Evolutionary conservation across 257 asterid genomes (phyloP).

Genomic region (Fraxinus pennsylvanica): DNA sequence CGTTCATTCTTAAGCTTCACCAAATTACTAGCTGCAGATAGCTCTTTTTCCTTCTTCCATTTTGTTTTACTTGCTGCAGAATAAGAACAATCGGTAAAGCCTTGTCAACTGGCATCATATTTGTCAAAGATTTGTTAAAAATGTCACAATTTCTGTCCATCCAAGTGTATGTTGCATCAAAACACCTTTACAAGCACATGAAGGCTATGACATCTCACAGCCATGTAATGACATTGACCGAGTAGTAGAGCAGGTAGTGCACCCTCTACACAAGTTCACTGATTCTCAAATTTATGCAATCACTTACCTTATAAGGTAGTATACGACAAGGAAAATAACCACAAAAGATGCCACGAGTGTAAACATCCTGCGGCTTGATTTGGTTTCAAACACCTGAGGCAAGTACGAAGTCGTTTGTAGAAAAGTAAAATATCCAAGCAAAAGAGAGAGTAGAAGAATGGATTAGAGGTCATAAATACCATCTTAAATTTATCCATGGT

Average conservation of each 20-base stretch:
- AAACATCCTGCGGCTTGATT: conserved; percentile 81
- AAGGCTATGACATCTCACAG: conserved; percentile 17
- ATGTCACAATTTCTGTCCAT: not conserved
- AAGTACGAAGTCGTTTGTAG: conserved; percentile 2
- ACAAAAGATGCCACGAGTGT: conserved; percentile 87
- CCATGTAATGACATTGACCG: not conserved
- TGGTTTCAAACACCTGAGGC: conserved; percentile 85
- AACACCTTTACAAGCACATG: conserved; percentile 26
- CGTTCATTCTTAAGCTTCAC: not conserved
- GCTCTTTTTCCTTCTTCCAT: not conserved
- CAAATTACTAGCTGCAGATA: not conserved
- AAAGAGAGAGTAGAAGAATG: not conserved
- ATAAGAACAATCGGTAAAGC: not conserved
- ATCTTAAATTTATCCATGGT: conserved; percentile 94
- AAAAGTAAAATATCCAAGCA: not conserved
- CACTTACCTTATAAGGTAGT: conserved; percentile 73
- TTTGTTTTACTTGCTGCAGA: not conserved
- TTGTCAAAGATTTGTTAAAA: not conserved
- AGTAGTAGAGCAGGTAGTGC: conserved; percentile 13
- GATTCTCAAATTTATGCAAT: conserved; percentile 10
- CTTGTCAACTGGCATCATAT: not conserved
- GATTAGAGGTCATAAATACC: conserved; percentile 41
- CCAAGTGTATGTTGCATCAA: not conserved
- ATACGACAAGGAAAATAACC: conserved; percentile 72
- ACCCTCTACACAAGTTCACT: conserved; percentile 25